phyloP scores from a whole-genome alignment of 495 filamentous ascomycete species.

The Halenospora varia region DNA sequence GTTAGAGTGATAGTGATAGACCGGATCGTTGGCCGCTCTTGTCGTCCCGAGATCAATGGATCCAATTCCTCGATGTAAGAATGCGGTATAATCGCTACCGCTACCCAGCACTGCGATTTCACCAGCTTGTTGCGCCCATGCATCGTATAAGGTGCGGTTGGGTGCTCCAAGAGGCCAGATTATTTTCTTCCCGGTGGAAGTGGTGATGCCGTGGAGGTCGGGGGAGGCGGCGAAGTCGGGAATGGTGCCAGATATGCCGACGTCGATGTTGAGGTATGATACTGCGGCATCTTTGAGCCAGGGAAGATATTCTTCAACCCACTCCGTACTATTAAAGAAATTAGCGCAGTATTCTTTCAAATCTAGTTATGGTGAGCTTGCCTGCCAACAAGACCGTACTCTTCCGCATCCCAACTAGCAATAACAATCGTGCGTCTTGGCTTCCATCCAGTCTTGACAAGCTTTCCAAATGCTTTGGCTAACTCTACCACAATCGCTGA shows the following conservation, averaged over 20 bases:
- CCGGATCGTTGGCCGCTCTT: background rate
- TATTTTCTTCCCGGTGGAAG: conserved; percentile 62
- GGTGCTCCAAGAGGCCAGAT: conserved; percentile 72
- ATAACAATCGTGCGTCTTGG: conserved; percentile 87
- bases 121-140: conserved; percentile 53
- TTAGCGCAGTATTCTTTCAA: too few relatives aligned
- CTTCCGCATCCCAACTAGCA: conserved; percentile 88
- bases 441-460: conserved; percentile 73
- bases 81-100: conserved; percentile 83
- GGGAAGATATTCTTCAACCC: conserved; percentile 82
- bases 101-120: conserved; percentile 65
- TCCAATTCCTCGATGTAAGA: conserved; percentile 79
- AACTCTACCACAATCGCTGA: conserved; percentile 85
- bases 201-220: conserved; percentile 69
- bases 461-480: conserved; percentile 71
- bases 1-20: conserved; percentile 86
- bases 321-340: too few relatives aligned
- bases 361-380: too few relatives aligned
- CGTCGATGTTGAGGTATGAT: conserved; percentile 87
- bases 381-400: conserved; percentile 89
- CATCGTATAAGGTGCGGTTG: conserved; percentile 63
- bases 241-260: conserved; percentile 63
- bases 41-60: conserved; percentile 45
- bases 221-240: conserved; percentile 71
- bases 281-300: conserved; percentile 73